Conservation (phyloP, 2,329 filamentous ascomycete genomes). For the Epichloe sylvatica region DNA sequence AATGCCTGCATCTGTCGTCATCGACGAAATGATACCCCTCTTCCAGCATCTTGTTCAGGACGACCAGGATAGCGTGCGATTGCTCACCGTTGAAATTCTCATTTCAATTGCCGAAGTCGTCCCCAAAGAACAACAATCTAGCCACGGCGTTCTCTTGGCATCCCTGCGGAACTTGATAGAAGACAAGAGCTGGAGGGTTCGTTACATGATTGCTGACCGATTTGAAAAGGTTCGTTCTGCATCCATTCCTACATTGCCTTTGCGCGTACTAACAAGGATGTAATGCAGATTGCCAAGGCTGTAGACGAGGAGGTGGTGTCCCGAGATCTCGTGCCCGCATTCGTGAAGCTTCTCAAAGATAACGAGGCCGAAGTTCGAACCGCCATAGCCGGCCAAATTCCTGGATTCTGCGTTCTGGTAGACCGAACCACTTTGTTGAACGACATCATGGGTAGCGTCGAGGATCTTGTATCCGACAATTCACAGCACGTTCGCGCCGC, state of each 20-base stretch:
- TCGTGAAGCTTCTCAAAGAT: constrained; percentile 95
- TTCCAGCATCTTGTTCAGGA: constrained; percentile 95
- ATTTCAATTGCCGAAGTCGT: constrained; percentile 95
- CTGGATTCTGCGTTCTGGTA: constrained; percentile 84
- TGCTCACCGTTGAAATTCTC: constrained; percentile 90
- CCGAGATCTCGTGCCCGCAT: constrained; percentile 86
- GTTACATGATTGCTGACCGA: constrained; percentile 97
- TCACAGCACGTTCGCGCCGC: constrained; percentile 95
- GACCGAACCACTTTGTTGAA: constrained; percentile 79
- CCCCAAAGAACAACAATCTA: constrained; percentile 94
- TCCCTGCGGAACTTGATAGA: constrained; percentile 88
- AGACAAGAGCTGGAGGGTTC: constrained; percentile 97
- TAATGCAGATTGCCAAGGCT: constrained; percentile 79
- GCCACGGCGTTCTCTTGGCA: constrained; percentile 83
- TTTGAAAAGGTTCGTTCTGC: constrained; percentile 69
- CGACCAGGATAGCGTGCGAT: constrained; percentile 92
- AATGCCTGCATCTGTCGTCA: constrained; percentile 80
- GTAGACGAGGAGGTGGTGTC: constrained; percentile 94
- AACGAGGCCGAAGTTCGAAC: constrained; percentile 95
- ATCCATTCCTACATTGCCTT: background rate
- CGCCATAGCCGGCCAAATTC: constrained; percentile 93
- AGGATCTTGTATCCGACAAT: constrained; percentile 88
- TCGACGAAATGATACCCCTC: constrained; percentile 97
- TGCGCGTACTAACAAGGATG: background rate
- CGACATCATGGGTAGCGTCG: constrained; percentile 92